Base-by-base conservation (phyloP, 345 rosid species). In the Citrus glauca region DNA sequence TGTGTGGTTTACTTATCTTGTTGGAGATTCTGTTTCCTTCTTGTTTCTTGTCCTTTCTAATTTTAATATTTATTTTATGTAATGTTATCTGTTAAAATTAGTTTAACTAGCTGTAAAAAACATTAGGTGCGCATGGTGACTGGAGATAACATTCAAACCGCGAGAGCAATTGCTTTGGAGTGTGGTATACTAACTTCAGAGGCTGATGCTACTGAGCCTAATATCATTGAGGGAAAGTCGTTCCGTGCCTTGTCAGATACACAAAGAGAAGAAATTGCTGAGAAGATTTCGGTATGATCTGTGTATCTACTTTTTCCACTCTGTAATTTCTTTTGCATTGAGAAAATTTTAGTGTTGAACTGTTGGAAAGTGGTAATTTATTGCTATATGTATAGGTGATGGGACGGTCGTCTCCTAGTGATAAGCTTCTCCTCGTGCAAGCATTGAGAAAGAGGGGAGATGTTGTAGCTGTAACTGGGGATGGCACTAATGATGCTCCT, bases 401-500 rank as follows among this genome's bases (percentile, higher is more conserved):
- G 98, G 98, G 88, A 71, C 88, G 98, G 75, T 94, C 98, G 33
- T 93, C 98, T 73, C 98, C 98, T 5, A 91, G 74, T 61, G 98
- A 94, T 90, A 93, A 93, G 82, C 93, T 93, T 81, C 87, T 93
- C 57, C 92, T 93, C 66, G 98, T 93, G 78, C 94, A 92, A 92
- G 95, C 97, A 24, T 78, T 93, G 75, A 93, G 88, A 79, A 90
- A 84, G 82, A 85, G 76, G 80, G 91, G 91, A 69, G 90, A 93
- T 67, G 93, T 92, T 81, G 98, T 93, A 57, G 98, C 94, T 75
- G 98, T 93, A 73, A 93, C 98, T 69, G 98, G 98, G 50, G 98
- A 93, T 87, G 98, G 98, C 28, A 93, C 98, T 67, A 92, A 92
- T 84, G 98, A 93, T 86, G 97, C 98, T 78, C 98, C 98, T 80